These are phyloP conservation scores for Globisporangium paddicum DNA, from an alignment of 352 stramenopile genomes.

Conservation along the genomic window DNA sequence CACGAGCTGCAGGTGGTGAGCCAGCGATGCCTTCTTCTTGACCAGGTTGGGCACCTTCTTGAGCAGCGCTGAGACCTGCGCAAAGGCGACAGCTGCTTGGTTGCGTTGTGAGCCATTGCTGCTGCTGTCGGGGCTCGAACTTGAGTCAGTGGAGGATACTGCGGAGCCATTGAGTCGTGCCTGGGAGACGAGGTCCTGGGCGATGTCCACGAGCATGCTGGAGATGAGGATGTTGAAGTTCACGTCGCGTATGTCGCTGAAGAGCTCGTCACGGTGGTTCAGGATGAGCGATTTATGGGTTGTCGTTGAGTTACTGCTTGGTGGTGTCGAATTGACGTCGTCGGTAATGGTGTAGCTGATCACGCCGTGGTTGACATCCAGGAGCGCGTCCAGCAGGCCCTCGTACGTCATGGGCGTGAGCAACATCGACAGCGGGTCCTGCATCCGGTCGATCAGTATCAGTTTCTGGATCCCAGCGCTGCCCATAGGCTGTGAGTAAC, in stretches of 20 bases:
- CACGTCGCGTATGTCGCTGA: slow-evolving; percentile 63
- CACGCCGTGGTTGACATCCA: slow-evolving; percentile 71
- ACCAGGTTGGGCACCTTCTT: slow-evolving; percentile 68
- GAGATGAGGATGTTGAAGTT: slow-evolving; percentile 77
- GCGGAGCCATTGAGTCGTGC: slow-evolving; percentile 17
- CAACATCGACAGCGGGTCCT: slow-evolving; percentile 78
- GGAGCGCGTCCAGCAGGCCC: slow-evolving; percentile 62
- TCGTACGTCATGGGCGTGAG: slow-evolving; percentile 85
- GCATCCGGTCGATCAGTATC: slow-evolving; percentile 70
- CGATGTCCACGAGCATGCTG: slow-evolving; percentile 38
- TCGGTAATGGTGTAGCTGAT: slow-evolving; percentile 46
- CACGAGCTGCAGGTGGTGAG: slow-evolving; percentile 61
- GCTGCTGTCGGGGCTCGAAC: neutral
- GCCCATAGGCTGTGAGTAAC: neutral
- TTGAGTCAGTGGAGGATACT: neutral
- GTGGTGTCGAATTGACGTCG: neutral
- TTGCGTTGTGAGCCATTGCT: neutral
- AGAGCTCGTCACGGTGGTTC: slow-evolving; percentile 68
- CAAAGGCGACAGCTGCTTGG: slow-evolving; percentile 18
- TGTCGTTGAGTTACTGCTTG: neutral
- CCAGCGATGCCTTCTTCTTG: slow-evolving; percentile 65
- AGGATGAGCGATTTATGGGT: slow-evolving; percentile 49
- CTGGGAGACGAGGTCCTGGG: slow-evolving; percentile 46
- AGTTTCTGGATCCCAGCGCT: slow-evolving; percentile 38
- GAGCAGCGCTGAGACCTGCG: slow-evolving; percentile 43